Conservation (phyloP, 2,329 filamentous ascomycete genomes). For the Endothia cerciana region DNA sequence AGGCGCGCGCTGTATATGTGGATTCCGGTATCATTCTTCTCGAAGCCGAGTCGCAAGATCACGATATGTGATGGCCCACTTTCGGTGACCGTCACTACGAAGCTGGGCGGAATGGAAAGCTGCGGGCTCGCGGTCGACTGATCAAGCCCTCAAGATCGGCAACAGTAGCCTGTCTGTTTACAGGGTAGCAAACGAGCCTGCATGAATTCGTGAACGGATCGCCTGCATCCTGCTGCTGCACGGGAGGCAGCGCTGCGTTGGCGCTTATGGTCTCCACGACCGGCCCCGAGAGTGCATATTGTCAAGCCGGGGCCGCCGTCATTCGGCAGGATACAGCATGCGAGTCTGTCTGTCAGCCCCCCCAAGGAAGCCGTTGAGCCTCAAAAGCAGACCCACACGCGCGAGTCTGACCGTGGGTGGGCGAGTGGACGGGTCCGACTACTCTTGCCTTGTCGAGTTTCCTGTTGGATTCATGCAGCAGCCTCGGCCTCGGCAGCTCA, state of each 20-base stretch:
- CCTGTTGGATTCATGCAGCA: background rate
- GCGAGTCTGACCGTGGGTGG: background rate
- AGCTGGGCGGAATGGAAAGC: background rate
- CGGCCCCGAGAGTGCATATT: background rate
- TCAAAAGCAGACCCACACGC: background rate
- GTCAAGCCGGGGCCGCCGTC: background rate
- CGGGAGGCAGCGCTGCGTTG: conserved; percentile 8
- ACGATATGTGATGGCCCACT: conserved; percentile 4
- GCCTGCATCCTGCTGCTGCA: conserved; percentile 2
- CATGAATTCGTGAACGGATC: background rate
- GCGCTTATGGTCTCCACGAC: background rate
- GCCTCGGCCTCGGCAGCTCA: background rate
- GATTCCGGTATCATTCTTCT: background rate
- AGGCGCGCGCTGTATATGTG: conserved; percentile 7
- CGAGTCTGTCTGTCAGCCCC: background rate
- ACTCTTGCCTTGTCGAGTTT: background rate
- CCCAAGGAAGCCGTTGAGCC: conserved; percentile 10
- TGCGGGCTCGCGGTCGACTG: background rate
- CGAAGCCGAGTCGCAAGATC: background rate
- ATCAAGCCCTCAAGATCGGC: background rate
- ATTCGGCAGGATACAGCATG: background rate
- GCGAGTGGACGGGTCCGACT: background rate
- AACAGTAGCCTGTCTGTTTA: background rate
- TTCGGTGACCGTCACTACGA: background rate
- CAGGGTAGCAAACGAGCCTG: background rate